phyloP scores from a whole-genome alignment of 441 rosid genomes.

The Pelargonium australe region DNA sequence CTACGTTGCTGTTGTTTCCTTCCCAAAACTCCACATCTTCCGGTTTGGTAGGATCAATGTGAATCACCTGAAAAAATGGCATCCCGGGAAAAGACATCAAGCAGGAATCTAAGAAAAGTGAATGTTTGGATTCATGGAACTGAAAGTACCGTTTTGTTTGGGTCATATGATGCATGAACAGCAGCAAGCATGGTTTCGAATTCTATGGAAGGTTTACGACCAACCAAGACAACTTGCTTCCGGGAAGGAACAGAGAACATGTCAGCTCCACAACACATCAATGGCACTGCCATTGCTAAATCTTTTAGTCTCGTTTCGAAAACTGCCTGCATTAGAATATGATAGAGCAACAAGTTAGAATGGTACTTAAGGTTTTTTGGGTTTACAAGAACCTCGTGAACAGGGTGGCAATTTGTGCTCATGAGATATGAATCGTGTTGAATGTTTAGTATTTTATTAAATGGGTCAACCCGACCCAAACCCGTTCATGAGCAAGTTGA shows the following conservation, averaged over 20 bases:
- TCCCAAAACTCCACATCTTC: constrained; percentile 80
- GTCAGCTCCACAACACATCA: constrained; percentile 86
- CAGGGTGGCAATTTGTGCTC: too few relatives aligned
- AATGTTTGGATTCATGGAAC: neutral
- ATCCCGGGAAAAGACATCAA: neutral
- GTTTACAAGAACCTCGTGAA: constrained; percentile 1
- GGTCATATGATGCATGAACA: constrained; percentile 67
- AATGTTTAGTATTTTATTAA: too few relatives aligned
- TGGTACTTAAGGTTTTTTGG: neutral
- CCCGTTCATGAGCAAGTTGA: too few relatives aligned
- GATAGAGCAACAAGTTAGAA: neutral
- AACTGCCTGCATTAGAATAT: constrained; percentile 45
- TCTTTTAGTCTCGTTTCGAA: constrained; percentile 67
- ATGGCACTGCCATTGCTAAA: constrained; percentile 76
- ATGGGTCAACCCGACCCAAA: too few relatives aligned
- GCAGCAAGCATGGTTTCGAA: constrained; percentile 64
- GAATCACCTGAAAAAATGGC: constrained; percentile 54
- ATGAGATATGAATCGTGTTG: too few relatives aligned
- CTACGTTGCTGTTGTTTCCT: constrained; percentile 46
- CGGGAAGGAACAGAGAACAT: constrained; percentile 50
- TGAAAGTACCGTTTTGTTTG: constrained; percentile 54
- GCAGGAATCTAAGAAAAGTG: neutral
- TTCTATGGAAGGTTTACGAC: constrained; percentile 41
- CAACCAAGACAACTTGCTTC: constrained; percentile 69
- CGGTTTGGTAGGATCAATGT: constrained; percentile 49